These are phyloP conservation scores for Fomitopsis pulvina DNA, from an alignment of 768 basidiomycete species.

Conservation along the genomic window DNA sequence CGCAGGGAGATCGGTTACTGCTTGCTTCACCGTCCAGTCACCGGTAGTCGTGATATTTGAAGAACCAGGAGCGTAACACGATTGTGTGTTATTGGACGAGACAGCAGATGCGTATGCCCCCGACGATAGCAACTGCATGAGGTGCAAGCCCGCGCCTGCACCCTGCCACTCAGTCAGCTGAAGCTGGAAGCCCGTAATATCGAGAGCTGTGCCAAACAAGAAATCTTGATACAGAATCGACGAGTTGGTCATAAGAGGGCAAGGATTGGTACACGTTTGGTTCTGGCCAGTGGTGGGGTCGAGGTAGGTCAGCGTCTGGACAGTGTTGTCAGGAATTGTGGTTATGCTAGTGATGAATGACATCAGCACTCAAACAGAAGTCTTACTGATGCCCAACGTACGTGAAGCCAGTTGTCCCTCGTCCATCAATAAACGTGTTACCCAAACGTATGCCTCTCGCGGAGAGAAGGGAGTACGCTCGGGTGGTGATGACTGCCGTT, in stretches of 20 bases:
- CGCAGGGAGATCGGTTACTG: slow-evolving; percentile 69
- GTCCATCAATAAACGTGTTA: slow-evolving; percentile 78
- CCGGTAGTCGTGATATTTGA: slow-evolving; percentile 68
- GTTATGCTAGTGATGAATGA: slow-evolving; percentile 47
- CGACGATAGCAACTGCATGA: slow-evolving; percentile 87
- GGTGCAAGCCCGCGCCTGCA: slow-evolving; percentile 72
- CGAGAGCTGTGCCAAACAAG: slow-evolving; percentile 53
- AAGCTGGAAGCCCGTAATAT: slow-evolving; percentile 88
- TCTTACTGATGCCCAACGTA: slow-evolving; percentile 34
- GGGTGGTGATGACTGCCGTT: slow-evolving; percentile 66
- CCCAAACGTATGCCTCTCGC: slow-evolving; percentile 83
- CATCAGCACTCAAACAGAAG: slow-evolving; percentile 6
- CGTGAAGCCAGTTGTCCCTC: slow-evolving; percentile 88
- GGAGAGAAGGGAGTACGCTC: slow-evolving; percentile 66
- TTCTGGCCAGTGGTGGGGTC: slow-evolving; percentile 74
- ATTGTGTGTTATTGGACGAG: slow-evolving; percentile 46
- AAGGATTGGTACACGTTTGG: slow-evolving; percentile 67
- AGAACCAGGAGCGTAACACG: slow-evolving; percentile 73
- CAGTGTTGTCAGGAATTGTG: slow-evolving; percentile 83
- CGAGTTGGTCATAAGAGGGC: slow-evolving; percentile 75
- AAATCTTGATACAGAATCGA: slow-evolving; percentile 90
- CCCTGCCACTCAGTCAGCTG: slow-evolving; percentile 74
- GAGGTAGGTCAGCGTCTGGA: slow-evolving; percentile 69
- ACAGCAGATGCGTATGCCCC: slow-evolving; percentile 86
- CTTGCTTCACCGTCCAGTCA: slow-evolving; percentile 57